These are phyloP conservation scores for Priceomyces haplophilus DNA, from an alignment of 805 yeast genomes.

Conservation along the genomic window DNA sequence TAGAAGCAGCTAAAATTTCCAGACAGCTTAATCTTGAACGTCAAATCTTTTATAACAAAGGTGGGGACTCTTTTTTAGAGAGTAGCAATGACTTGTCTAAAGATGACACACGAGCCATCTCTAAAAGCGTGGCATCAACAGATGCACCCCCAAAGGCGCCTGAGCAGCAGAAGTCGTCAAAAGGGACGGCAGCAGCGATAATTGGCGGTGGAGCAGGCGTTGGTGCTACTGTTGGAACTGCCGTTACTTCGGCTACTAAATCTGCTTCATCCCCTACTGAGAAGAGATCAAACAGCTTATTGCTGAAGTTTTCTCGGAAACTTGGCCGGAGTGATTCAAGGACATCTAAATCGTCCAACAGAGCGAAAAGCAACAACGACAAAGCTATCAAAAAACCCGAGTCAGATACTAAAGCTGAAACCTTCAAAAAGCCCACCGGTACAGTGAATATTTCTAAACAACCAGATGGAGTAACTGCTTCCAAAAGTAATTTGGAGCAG, in stretches of 20 bases:
- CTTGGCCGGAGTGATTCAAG: constrained; percentile 5
- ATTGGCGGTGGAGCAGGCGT: constrained; percentile 14
- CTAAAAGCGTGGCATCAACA: neutral
- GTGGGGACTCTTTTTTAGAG: constrained; percentile 21
- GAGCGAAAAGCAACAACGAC: neutral
- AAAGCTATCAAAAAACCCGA: neutral
- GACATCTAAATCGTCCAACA: too few relatives aligned
- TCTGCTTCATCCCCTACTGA: neutral
- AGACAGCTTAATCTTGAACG: constrained; percentile 32
- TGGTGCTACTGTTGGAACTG: constrained; percentile 10
- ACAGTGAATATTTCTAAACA: constrained; percentile 1
- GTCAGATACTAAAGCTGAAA: neutral
- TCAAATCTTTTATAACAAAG: constrained; percentile 17
- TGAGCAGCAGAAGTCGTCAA: constrained; percentile 3
- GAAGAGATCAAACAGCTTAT: constrained; percentile 8
- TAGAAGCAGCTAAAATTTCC: constrained; percentile 29
- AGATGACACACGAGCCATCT: constrained; percentile 5
- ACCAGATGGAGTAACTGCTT: constrained; percentile 5
- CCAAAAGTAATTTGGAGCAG: neutral
- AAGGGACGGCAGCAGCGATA: constrained; percentile 6
- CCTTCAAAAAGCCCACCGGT: neutral
- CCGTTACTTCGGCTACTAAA: neutral
- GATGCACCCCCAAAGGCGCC: constrained; percentile 1
- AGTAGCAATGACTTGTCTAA: constrained; percentile 29
- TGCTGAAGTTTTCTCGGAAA: constrained; percentile 8